phyloP scores from a whole-genome alignment of 129 eudicot genomes.

The Chrysanthemum makinoi region DNA sequence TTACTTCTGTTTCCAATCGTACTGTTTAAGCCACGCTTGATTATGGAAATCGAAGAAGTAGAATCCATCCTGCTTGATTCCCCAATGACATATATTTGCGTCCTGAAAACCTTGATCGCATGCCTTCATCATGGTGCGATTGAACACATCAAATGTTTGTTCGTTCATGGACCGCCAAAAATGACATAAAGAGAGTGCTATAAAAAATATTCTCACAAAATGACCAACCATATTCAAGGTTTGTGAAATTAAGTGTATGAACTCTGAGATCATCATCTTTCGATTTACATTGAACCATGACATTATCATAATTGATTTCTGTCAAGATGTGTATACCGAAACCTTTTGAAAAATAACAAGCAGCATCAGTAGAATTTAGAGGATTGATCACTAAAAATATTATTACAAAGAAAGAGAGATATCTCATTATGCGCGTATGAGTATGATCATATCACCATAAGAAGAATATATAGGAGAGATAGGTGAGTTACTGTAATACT shows the following conservation, averaged over 20 bases:
- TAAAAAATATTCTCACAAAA: slow-evolving; percentile 15
- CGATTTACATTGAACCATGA: slow-evolving; percentile 31
- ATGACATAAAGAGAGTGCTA: slow-evolving; percentile 25
- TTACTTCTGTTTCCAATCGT: slow-evolving; percentile 12
- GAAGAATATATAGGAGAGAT: too few relatives aligned
- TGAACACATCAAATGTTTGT: slow-evolving; percentile 27
- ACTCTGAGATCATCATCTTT: slow-evolving; percentile 26
- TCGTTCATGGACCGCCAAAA: slow-evolving; percentile 11
- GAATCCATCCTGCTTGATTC: slow-evolving; percentile 10
- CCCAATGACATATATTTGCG: slow-evolving; percentile 27
- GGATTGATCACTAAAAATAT: too few relatives aligned
- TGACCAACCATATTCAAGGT: slow-evolving; percentile 26
- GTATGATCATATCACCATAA: too few relatives aligned
- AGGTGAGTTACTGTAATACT: too few relatives aligned
- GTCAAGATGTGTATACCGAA: slow-evolving; percentile 23
- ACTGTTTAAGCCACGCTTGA: too few relatives aligned
- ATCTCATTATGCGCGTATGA: too few relatives aligned
- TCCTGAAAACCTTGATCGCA: slow-evolving; percentile 16
- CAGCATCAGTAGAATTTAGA: too few relatives aligned
- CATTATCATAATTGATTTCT: slow-evolving; percentile 20
- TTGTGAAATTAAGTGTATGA: slow-evolving; percentile 23
- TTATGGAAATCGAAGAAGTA: too few relatives aligned
- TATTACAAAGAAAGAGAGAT: too few relatives aligned
- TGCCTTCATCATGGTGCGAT: slow-evolving; percentile 19
- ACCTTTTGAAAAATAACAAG: slow-evolving; percentile 15